Base-by-base conservation (phyloP, 345 rosid genomes). In the Salix dunnii region DNA sequence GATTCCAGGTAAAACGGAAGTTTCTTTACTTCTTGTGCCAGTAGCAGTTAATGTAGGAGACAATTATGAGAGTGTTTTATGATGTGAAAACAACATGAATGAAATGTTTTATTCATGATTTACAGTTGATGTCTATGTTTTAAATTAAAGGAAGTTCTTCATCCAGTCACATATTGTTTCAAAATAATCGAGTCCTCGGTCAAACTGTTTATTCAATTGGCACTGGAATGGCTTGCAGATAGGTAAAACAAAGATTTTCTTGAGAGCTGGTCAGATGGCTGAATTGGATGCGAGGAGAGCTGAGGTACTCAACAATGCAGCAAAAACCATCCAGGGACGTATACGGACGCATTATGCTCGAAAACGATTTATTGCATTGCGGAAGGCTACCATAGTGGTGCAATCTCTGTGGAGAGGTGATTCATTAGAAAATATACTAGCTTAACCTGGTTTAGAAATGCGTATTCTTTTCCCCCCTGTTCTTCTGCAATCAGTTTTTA, bases 221-320 rank as follows among this genome's bases (percentile, higher is more conserved):
- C 40, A 73, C 70, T 71, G 48, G 79, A 70, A 68, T 80, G 78
- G 49, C 61, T 71, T 88, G 83, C 91, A 93, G 97, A 86, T 96
- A 81, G 99, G 99, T 71, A 91, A 91, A 86, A 96, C 98, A 55
- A 96, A 96, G 89, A 87, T 96, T 49, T 96, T 96, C 83, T 82
- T 96, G 77, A 88, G 99, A 83, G 98, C 97, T 16, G 99, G 99
- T 78, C 99, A 96, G 87, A 96, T 96, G 99, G 99, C 99, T 77
- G 99, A 96, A 84, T 84, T 96, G 67, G 99, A 96, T 78, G 91
- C 97, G 70, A 80, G 90, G 75, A 91, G 99, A 75, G 81, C 98
- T 46, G 93, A 86, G 82, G 90, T 96, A 18, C 92, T 96, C 80
- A 89, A 83, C 74, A 82, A 35, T 65, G 99, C 98, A 70, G 99